These are phyloP conservation scores for Arabidopsis hybrid DNA, from an alignment of 441 rosid genomes.

Conservation along the genomic window DNA sequence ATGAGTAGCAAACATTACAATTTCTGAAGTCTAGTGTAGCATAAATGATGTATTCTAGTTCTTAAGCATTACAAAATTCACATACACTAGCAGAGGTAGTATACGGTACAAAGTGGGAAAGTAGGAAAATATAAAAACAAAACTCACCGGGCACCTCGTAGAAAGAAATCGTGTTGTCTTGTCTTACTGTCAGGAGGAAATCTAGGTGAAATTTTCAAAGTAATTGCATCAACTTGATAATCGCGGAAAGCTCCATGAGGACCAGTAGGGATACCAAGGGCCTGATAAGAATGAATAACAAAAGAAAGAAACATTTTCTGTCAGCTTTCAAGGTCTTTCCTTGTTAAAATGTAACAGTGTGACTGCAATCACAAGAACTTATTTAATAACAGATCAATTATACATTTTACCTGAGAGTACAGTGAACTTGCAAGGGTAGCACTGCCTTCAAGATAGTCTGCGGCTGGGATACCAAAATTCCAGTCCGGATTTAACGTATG, in stretches of 20 bases:
- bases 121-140: conserved; percentile 26
- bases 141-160: conserved; percentile 78
- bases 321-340: conserved; percentile 4
- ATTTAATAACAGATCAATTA: background rate
- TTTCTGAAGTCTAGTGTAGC: background rate
- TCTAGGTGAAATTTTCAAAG: conserved; percentile 81
- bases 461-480: conserved; percentile 79
- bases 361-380: conserved; percentile 29
- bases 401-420: conserved; percentile 73
- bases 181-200: conserved; percentile 53
- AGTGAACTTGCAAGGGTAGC: conserved; percentile 92
- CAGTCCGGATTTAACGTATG: conserved; percentile 68
- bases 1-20: conserved; percentile 12
- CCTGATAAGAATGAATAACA: conserved; percentile 56
- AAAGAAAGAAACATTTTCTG: conserved; percentile 4
- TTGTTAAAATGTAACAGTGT: conserved; percentile 8
- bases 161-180: conserved; percentile 68
- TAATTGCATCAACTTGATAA: conserved; percentile 92
- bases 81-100: conserved; percentile 3
- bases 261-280: conserved; percentile 92
- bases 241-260: conserved; percentile 97
- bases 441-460: conserved; percentile 85
- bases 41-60: background rate
- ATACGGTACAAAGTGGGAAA: background rate
- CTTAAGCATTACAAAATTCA: background rate